Percentiles rank a stretch among this genome's conserved stretches.
phyloP scores from a whole-genome alignment of 371 early-diverging fungal genomes.

The Mucor saturninus region DNA sequence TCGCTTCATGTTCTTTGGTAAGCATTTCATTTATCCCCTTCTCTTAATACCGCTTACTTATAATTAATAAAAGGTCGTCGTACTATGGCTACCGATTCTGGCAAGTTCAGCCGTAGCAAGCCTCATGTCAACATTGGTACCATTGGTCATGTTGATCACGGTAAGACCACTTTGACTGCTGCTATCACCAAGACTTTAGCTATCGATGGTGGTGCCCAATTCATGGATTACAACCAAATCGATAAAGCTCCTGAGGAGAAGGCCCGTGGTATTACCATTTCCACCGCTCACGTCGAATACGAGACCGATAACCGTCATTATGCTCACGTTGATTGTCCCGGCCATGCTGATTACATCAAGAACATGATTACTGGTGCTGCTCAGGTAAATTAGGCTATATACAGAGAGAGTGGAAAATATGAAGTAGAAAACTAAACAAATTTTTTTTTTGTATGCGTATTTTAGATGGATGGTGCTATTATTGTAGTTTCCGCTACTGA shows the following conservation, averaged over 20 bases:
- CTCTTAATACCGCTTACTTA: not conserved
- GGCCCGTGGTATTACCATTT: slow-evolving; percentile 97
- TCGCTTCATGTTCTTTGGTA: slow-evolving; percentile 51
- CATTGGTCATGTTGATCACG: slow-evolving; percentile 99
- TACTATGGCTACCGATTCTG: slow-evolving; percentile 51
- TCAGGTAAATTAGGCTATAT: slow-evolving; percentile 61
- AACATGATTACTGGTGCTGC: slow-evolving; percentile 99
- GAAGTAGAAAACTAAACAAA: not conserved
- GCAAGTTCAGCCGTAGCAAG: slow-evolving; percentile 77
- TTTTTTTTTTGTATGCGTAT: not conserved
- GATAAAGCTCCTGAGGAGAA: slow-evolving; percentile 98
- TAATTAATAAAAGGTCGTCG: slow-evolving; percentile 39
- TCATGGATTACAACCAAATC: slow-evolving; percentile 93
- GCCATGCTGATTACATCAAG: slow-evolving; percentile 99
- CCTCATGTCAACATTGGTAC: slow-evolving; percentile 99
- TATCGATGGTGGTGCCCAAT: slow-evolving; percentile 78
- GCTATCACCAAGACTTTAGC: slow-evolving; percentile 98
- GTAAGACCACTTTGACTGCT: slow-evolving; percentile 99
- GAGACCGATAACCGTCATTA: slow-evolving; percentile 92
- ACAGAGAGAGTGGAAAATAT: slow-evolving; percentile 7
- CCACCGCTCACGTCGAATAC: slow-evolving; percentile 96
- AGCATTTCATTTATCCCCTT: not conserved
- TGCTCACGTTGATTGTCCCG: slow-evolving; percentile 99
- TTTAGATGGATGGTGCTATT: slow-evolving; percentile 96
- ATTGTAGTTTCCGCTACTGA: slow-evolving; percentile 98